A percentile compares a stretch with the other conserved stretches of the same genome.
Evolutionary conservation across 768 basidiomycete species (phyloP).

Genomic region (Phlebiopsis flavidoalba): DNA sequence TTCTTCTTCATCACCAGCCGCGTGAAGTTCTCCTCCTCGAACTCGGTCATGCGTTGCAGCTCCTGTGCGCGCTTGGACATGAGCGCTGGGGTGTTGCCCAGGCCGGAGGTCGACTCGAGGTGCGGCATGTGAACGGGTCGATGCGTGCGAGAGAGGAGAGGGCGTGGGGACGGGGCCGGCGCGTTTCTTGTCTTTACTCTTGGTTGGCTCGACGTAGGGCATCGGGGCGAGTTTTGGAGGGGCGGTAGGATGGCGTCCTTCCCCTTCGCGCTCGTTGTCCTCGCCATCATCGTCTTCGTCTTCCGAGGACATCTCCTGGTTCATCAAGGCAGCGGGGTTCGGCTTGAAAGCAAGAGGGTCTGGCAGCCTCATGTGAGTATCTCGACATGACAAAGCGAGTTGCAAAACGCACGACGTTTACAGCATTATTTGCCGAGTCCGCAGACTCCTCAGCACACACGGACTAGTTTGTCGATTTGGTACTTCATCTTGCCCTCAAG

Average conservation of each 20-base stretch:
- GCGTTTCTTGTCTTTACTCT: conserved; percentile 44
- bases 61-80: conserved; percentile 71
- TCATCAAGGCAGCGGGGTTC: conserved; percentile 72
- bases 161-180: conserved; percentile 60
- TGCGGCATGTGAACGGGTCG: conserved; percentile 60
- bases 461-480: conserved; percentile 92
- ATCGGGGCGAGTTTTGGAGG: conserved; percentile 88
- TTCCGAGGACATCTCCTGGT: conserved; percentile 32
- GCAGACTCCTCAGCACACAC: conserved; percentile 61
- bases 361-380: conserved; percentile 25
- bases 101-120: conserved; percentile 65
- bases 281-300: conserved; percentile 24
- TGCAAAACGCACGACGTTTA: conserved; percentile 43
- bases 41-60: conserved; percentile 75
- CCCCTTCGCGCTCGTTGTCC: conserved; percentile 11
- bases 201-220: conserved; percentile 66
- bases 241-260: conserved; percentile 38
- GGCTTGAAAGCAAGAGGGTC: conserved; percentile 92
- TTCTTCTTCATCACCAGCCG: conserved; percentile 81
- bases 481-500: conserved; percentile 88
- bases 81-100: conserved; percentile 57
- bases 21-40: conserved; percentile 94
- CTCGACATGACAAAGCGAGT: not conserved
- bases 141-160: conserved; percentile 47
- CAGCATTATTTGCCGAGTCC: conserved; percentile 31